Conservation (phyloP, 2,329 filamentous ascomycete species). For the Xylariaceae sp. region DNA sequence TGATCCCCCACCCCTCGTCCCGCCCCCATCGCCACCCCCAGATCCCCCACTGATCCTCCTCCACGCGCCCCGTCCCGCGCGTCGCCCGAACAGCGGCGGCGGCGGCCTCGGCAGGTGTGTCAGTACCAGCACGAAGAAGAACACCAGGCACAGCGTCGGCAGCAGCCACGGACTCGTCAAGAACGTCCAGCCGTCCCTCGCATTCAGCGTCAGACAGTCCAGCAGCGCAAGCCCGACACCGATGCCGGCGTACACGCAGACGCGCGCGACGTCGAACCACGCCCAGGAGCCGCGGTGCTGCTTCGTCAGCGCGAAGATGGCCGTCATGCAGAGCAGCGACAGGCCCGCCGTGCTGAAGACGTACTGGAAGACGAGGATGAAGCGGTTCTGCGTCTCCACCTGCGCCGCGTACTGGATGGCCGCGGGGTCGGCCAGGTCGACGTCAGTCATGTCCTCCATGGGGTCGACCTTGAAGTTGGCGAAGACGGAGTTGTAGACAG, state of each 20-base stretch:
- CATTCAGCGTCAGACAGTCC: too few relatives aligned
- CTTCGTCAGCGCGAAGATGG: conserved; percentile 14
- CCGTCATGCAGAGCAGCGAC: conserved; percentile 19
- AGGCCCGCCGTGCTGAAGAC: conserved; percentile 17
- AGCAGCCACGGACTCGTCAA: conserved; percentile 19
- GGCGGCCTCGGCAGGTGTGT: conserved; percentile 18
- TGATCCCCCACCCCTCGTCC: too few relatives aligned
- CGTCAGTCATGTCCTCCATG: neutral
- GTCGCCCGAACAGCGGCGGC: too few relatives aligned
- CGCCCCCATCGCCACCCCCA: too few relatives aligned
- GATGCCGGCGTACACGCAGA: conserved; percentile 15
- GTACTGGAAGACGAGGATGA: conserved; percentile 14
- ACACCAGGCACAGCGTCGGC: conserved; percentile 20
- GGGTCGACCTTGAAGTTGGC: conserved; percentile 17
- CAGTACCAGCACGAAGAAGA: conserved; percentile 19
- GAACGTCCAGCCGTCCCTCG: conserved; percentile 1
- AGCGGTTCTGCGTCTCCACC: conserved; percentile 1
- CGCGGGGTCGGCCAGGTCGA: too few relatives aligned
- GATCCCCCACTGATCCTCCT: too few relatives aligned
- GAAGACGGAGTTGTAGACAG: conserved; percentile 17
- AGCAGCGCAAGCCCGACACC: conserved; percentile 19
- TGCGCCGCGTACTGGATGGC: neutral
- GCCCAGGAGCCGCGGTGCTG: conserved; percentile 6
- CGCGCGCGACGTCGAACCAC: conserved; percentile 22
- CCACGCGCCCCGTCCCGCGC: too few relatives aligned